A percentile compares a stretch with the other conserved stretches of the same genome.
phyloP scores from a whole-genome alignment of 306 rosid species.

The Vigna reflexopilosa region DNA sequence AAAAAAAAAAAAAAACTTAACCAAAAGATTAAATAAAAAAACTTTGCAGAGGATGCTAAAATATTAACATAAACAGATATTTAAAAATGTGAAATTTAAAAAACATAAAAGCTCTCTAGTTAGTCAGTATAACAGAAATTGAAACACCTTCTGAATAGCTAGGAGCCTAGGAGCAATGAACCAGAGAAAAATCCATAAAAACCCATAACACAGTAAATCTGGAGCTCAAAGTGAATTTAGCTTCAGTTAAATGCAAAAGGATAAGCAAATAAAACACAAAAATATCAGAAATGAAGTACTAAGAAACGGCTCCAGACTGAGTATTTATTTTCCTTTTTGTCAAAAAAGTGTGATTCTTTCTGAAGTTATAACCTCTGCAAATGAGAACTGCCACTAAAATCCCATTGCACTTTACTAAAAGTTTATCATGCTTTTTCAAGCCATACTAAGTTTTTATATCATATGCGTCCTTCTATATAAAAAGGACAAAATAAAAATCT shows the following conservation, averaged over 20 bases:
- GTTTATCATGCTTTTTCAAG: not conserved
- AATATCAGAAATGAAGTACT: constrained; percentile 17
- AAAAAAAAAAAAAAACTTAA: constrained; percentile 1
- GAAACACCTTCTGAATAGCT: constrained; percentile 2
- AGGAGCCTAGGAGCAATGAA: constrained; percentile 16
- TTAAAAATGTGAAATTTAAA: not conserved
- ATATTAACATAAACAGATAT: not conserved
- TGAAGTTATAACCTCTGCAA: not conserved
- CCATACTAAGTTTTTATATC: not conserved
- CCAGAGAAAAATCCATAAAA: constrained; percentile 14
- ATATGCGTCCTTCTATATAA: not conserved
- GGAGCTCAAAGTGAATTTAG: constrained; percentile 6
- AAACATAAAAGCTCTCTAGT: not conserved
- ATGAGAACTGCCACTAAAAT: constrained; percentile 22
- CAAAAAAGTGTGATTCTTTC: not conserved
- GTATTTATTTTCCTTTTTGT: not conserved
- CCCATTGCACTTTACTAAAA: too few relatives aligned
- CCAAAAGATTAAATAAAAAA: not conserved
- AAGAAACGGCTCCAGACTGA: not conserved
- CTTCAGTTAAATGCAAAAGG: constrained; percentile 9
- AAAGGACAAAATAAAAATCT: constrained; percentile 4
- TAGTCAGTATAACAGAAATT: not conserved
- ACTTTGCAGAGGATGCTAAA: not conserved
- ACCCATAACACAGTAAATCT: not conserved
- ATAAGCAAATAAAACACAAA: not conserved